phyloP scores from a whole-genome alignment of 768 basidiomycete species.

The Tylopilus felleus region DNA sequence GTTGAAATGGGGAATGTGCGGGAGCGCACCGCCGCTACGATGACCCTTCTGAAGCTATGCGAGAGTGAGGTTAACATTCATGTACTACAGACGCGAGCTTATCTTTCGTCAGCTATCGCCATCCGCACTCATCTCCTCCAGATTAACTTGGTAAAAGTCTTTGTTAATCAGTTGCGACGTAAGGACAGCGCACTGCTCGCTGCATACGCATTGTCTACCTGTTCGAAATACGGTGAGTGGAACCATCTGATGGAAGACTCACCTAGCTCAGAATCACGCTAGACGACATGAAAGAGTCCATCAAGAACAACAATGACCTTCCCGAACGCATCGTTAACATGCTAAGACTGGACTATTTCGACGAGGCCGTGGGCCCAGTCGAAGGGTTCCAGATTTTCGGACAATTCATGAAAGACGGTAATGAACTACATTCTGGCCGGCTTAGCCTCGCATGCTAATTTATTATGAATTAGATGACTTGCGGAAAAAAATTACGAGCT shows the following conservation, averaged over 20 bases:
- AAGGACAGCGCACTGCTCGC: constrained; percentile 19
- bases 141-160: constrained; percentile 3
- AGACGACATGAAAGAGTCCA: constrained; percentile 15
- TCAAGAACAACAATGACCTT: constrained; percentile 8
- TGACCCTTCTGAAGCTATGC: constrained; percentile 21
- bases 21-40: constrained; percentile 22
- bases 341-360: constrained; percentile 24
- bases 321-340: constrained; percentile 21
- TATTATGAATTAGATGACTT: constrained; percentile 8
- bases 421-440: background rate
- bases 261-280: background rate
- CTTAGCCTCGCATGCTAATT: background rate
- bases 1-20: background rate
- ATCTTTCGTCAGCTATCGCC: constrained; percentile 1
- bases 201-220: constrained; percentile 19
- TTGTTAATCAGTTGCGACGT: constrained; percentile 15
- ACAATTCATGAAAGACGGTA: constrained; percentile 22
- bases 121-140: constrained; percentile 12
- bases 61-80: constrained; percentile 10
- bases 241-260: background rate
- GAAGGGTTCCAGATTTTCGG: constrained; percentile 27
- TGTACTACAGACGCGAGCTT: background rate
- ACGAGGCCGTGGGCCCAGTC: constrained; percentile 21
- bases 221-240: constrained; percentile 16
- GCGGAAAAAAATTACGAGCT: constrained; percentile 8